Evolutionary conservation across 805 yeast species (phyloP), one percentile per base, ranked within the genome.

Genomic region (Yamadazyma ubonensis): DNA sequence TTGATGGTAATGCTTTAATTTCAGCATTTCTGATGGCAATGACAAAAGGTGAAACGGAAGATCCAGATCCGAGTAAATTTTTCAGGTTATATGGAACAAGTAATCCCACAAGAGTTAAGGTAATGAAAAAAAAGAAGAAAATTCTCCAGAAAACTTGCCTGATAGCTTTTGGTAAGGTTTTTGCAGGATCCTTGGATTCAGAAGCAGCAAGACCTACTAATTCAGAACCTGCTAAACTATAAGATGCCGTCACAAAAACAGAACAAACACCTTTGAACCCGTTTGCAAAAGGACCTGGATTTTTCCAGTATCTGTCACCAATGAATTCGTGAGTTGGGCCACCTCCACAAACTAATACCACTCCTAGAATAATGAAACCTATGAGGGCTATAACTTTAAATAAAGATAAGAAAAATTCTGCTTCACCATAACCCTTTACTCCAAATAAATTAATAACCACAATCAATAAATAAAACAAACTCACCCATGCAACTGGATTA

Each of bases 21-120:
- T 83, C 82, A 20, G 78, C 84, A 39, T 71, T 64, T 21, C 71
- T 65, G 41, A 83, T 76, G 29, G 90, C 88, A 59, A 83, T 73
- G 49, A 83, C 90, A 55, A 83, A 83, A 18, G 91, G 91, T 12
- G 90, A 83, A 20, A 86, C 81, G 20, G 80, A 61, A 29, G 78
- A 74, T 17, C 63, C 65, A 52, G 73, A 61, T 1, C 48, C 48
- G 43, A 79, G 61, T 50, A 76, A 65, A 27, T 65, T 52, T 2
- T 63, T 59, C 48, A 75, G 71, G 54, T 66, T 61, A 59, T 73
- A 76, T 36, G 88, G 87, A 20, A 68, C 73, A 41, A 68, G 54
- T 29, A 55, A 57, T 9, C 72, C 72, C 21, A 67, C 60, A 33
- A 65, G 43, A 9, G 59, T 56, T 39, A 63, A 55, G 1, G 65